These are phyloP conservation scores for Castanopsis chinensis DNA, from an alignment of 306 rosid species.

Conservation along the genomic window DNA sequence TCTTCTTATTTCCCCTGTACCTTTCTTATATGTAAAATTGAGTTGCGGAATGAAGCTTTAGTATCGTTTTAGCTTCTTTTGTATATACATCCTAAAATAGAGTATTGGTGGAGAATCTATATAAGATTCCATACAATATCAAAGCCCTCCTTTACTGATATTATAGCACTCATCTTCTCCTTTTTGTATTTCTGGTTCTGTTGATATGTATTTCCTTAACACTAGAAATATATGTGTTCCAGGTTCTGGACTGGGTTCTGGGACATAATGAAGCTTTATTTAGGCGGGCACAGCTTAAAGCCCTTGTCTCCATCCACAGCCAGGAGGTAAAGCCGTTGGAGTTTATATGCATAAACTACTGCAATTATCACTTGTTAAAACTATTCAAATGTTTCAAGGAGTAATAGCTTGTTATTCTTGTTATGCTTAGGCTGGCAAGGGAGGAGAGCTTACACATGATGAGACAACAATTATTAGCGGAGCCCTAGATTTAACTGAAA, in stretches of 20 bases:
- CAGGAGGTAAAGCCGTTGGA: conserved; percentile 58
- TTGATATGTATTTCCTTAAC: conserved; percentile 1
- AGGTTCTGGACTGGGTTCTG: conserved; percentile 74
- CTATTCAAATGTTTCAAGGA: conserved; percentile 2
- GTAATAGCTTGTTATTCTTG: conserved; percentile 12
- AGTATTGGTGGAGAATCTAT: neutral
- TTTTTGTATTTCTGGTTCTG: neutral
- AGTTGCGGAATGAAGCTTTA: neutral
- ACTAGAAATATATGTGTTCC: conserved; percentile 29
- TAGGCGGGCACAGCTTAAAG: conserved; percentile 94
- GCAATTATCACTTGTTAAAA: neutral
- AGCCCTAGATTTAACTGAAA: conserved; percentile 92
- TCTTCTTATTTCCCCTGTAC: neutral
- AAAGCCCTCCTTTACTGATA: neutral
- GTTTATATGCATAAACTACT: conserved; percentile 12
- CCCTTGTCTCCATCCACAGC: conserved; percentile 88
- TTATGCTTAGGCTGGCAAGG: conserved; percentile 80
- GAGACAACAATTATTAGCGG: conserved; percentile 97
- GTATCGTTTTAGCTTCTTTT: neutral
- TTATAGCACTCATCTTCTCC: neutral
- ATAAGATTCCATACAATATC: neutral
- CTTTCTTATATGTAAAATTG: neutral
- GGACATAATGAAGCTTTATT: conserved; percentile 92
- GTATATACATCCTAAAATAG: neutral
- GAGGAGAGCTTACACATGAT: conserved; percentile 95